Evolutionary conservation across 208 protist genomes (phyloP), one percentile per base, ranked within the genome.

Genomic region (Spongospora subterranea): DNA sequence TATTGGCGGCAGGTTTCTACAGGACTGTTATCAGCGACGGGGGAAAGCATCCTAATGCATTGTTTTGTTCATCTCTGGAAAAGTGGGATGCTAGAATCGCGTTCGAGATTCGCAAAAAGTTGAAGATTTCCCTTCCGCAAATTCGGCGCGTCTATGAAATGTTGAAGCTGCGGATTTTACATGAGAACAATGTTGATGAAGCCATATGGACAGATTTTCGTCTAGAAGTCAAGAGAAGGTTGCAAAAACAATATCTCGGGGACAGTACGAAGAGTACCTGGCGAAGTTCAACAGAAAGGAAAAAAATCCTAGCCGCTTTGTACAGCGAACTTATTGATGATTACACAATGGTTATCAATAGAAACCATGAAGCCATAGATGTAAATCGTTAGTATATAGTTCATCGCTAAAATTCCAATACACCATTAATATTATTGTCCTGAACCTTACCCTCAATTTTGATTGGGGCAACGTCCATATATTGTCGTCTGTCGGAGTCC

Each of bases 101-200:
- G 6, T 6, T 17, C 13, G 71, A 82, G 13, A 82, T 82, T 35
- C 71, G 71, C 17, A 6, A 82, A n/a, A 13, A 6, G n/a, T n/a
- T 82, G 35, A 82, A 82, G 71, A 6, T 82, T 82, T 20, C 71
- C 13, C 17, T 82, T 6, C 11, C 71, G 35, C 71, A 82, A 35
- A 82, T 82, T n/a, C 6, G 71, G 71, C 71, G 71, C 71, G 35
- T 82, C 17, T 82, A 82, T 82, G 71, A 82, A n/a, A 82, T 82
- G 71, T n/a, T 82, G 6, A 82, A 82, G n/a, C 40, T 82, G n/a
- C 71, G 35, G 6, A 6, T 45, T 6, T n/a, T 82, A n/a, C n/a
- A 20, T 40, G 40, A 43, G 13, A 82, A 82, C n/a, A 24, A 24
- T 29, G 54, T 32, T 29, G 71, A 82, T n/a, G 71, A 82, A 20